phyloP scores from a whole-genome alignment of 1,284 basidiomycete species.

The Ceratobasidium sp. region DNA sequence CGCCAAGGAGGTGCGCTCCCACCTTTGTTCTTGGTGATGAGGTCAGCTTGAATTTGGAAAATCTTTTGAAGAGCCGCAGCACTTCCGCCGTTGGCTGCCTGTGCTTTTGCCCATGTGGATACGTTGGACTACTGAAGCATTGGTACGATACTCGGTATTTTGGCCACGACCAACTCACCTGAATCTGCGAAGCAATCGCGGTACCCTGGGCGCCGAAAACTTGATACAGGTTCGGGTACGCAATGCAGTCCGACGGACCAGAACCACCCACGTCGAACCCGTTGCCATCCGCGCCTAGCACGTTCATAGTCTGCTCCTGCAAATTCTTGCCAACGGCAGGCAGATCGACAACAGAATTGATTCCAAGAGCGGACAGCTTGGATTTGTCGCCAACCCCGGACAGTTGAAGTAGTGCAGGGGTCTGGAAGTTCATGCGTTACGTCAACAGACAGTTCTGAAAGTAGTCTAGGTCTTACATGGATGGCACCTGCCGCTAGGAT shows the following conservation, averaged over 20 bases:
- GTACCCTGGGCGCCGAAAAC: conserved; percentile 49
- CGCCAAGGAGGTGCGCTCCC: conserved; percentile 36
- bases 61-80: conserved; percentile 59
- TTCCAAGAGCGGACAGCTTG: conserved; percentile 24
- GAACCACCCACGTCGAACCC: conserved; percentile 51
- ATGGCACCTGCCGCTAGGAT: conserved; percentile 43
- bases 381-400: conserved; percentile 41
- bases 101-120: conserved; percentile 58
- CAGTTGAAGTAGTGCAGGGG: conserved; percentile 26
- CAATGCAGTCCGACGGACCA: conserved; percentile 61
- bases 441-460: background rate
- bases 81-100: conserved; percentile 57
- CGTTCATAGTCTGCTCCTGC: conserved; percentile 44
- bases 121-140: conserved; percentile 49
- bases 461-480: background rate
- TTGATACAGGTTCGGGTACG: conserved; percentile 61
- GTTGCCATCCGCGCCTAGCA: conserved; percentile 43
- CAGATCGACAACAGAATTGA: conserved; percentile 27
- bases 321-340: conserved; percentile 42
- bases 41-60: conserved; percentile 58
- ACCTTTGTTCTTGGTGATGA: conserved; percentile 62
- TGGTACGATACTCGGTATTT: conserved; percentile 51
- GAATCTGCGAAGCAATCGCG: conserved; percentile 10
- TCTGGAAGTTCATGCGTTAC: background rate
- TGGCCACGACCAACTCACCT: conserved; percentile 49